Base-by-base conservation (phyloP, 345 rosid species). In the Eutrema yunnanense region DNA sequence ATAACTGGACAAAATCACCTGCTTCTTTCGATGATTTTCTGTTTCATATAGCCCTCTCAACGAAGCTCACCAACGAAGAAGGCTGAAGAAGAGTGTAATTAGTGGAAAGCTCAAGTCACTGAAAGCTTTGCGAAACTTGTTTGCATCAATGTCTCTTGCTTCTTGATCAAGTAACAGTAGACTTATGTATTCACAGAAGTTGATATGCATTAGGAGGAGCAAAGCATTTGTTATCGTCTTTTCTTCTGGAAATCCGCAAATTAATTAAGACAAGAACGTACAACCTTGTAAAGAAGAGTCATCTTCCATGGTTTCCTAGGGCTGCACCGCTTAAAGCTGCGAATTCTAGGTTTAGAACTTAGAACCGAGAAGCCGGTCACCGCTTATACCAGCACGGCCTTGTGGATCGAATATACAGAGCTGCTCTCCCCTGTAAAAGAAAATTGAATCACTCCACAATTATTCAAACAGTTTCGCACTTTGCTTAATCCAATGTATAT, bases 311-410 rank as follows among this genome's bases (percentile, higher is more conserved):
- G 76, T 86, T 82, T 33, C 83, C 95, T 9, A 94, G 84, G 46
- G 98, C 83, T 75, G 98, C 98, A 16, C 16, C 16, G 16, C 16
- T 16, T 16, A 16, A 16, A n/a, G n/a, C n/a, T n/a, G n/a, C n/a
- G 1, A 89, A 91, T 82, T 91, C 97, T 43, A 89, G 3, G 78
- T 19, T 19, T 19, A 19, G 19, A 19, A 19, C 19, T 79, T 91
- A 44, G 98, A 91, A 54, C 97, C 97, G 30, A 88, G 73, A 54
- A 91, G 84, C 98, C 98, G 89, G 57, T 91, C 98, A 6, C 98
- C 98, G 22, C 98, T 91, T 52, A 88, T 86, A 38, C 98, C 97
- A 57, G 93, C 95, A 80, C 97, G 87, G 62, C 97, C 98, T 14
- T 74, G 83, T 36, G 96, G 91, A 79, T 94, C 95, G 52, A 91